Percentiles rank a stretch among this genome's conserved stretches.
phyloP scores from a whole-genome alignment of 2,329 filamentous ascomycete genomes.

The Hymenoscyphus fraxineus region DNA sequence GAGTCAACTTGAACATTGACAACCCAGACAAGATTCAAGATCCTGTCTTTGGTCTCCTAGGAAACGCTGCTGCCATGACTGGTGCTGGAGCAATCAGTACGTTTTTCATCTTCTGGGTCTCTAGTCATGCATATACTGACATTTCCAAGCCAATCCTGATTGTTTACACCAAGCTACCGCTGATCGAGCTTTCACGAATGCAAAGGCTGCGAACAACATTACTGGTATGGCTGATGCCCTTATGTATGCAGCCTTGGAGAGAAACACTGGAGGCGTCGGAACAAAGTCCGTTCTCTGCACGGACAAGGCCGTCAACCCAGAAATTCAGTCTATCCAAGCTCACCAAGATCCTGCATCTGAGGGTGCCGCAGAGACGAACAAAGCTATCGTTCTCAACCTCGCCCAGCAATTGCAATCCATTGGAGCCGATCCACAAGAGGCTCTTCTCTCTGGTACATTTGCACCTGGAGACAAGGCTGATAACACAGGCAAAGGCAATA shows the following conservation, averaged over 20 bases:
- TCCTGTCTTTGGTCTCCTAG: constrained; percentile 50
- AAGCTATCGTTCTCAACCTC: constrained; percentile 55
- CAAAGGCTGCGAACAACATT: constrained; percentile 52
- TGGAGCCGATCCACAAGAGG: constrained; percentile 59
- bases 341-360: constrained; percentile 65
- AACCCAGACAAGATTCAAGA: constrained; percentile 48
- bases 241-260: constrained; percentile 52
- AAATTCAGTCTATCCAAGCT: constrained; percentile 60
- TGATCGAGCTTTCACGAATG: constrained; percentile 59
- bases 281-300: constrained; percentile 54
- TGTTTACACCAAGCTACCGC: constrained; percentile 57
- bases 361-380: constrained; percentile 55
- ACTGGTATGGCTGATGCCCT: constrained; percentile 50
- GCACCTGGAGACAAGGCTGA: constrained; percentile 49
- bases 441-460: constrained; percentile 60
- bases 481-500: constrained; percentile 46
- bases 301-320: constrained; percentile 57
- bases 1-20: constrained; percentile 43
- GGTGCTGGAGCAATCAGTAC: constrained; percentile 44
- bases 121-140: not conserved
- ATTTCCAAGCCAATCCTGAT: constrained; percentile 42
- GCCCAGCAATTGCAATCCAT: constrained; percentile 57
- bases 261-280: constrained; percentile 57
- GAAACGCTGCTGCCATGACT: constrained; percentile 46
- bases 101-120: not conserved